Conservation (phyloP, 805 yeast species). For the Crinitomyces ghanaensis region DNA sequence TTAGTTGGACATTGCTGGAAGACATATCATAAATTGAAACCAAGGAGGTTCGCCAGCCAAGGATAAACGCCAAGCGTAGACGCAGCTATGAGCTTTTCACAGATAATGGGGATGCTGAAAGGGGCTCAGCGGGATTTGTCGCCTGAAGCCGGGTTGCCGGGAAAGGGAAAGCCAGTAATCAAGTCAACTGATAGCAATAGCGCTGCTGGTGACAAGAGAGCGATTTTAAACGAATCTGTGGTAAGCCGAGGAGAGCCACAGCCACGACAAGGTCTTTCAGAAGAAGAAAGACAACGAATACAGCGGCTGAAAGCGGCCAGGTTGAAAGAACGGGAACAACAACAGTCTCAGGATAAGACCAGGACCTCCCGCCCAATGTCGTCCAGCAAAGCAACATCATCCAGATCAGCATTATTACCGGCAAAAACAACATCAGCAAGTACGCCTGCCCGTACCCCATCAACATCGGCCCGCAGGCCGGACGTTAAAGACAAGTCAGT, state of each 20-base stretch:
- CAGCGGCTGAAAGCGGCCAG: constrained; percentile 22
- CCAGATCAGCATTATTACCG: background rate
- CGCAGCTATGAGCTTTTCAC: constrained; percentile 19
- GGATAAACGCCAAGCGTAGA: background rate
- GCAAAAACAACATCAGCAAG: background rate
- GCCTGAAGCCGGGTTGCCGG: background rate
- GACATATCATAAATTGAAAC: no score
- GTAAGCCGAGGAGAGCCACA: constrained; percentile 1
- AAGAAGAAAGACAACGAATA: constrained; percentile 14
- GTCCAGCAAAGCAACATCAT: constrained; percentile 20
- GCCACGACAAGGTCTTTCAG: constrained; percentile 10
- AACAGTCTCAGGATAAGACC: constrained; percentile 19
- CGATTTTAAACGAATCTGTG: background rate
- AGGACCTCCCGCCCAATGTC: no score
- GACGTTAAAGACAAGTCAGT: background rate
- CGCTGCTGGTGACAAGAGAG: background rate
- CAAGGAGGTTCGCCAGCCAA: background rate
- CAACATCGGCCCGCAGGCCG: constrained; percentile 4
- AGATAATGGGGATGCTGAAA: constrained; percentile 19
- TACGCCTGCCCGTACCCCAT: constrained; percentile 1
- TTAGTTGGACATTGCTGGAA: no score
- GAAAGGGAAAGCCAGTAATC: background rate
- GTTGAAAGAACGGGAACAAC: constrained; percentile 9
- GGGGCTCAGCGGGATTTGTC: constrained; percentile 1
- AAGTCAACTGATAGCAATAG: background rate